These are phyloP conservation scores for Saccharomyces hybrid DNA, from an alignment of 1,139 yeast species.

Conservation along the genomic window DNA sequence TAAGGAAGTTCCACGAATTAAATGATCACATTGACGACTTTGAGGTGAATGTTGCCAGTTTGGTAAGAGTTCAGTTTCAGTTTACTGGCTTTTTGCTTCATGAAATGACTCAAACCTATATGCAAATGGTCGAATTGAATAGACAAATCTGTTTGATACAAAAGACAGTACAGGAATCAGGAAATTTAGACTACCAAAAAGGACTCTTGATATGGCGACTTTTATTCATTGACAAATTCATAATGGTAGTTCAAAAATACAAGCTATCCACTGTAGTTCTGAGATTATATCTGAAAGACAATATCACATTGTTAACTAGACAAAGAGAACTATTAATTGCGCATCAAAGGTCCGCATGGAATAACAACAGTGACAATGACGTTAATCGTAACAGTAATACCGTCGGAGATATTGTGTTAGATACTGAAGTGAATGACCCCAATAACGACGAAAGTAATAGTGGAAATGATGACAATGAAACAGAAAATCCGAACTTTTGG, in stretches of 20 bases:
- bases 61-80: slow-evolving; percentile 32
- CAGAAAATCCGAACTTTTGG: slow-evolving; percentile 18
- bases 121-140: slow-evolving; percentile 29
- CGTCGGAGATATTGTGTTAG: slow-evolving; percentile 2
- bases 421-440: slow-evolving; percentile 2
- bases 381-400: slow-evolving; percentile 2
- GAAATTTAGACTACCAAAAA: slow-evolving; percentile 17
- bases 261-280: slow-evolving; percentile 29
- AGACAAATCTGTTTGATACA: slow-evolving; percentile 26
- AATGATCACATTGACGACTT: slow-evolving; percentile 31
- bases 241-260: slow-evolving; percentile 25
- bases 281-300: slow-evolving; percentile 29
- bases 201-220: slow-evolving; percentile 29
- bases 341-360: slow-evolving; percentile 21
- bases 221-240: slow-evolving; percentile 24
- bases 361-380: slow-evolving; percentile 2
- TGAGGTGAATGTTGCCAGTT: slow-evolving; percentile 32
- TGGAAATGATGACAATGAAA: slow-evolving; percentile 8
- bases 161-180: slow-evolving; percentile 18
- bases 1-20: slow-evolving; percentile 28
- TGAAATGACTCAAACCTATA: slow-evolving; percentile 31
- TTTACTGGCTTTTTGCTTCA: slow-evolving; percentile 32
- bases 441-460: neutral
- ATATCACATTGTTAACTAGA: slow-evolving; percentile 29
- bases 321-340: slow-evolving; percentile 30